Base-by-base conservation (phyloP, 805 yeast genomes). In the Metschnikowia arizonensis region DNA sequence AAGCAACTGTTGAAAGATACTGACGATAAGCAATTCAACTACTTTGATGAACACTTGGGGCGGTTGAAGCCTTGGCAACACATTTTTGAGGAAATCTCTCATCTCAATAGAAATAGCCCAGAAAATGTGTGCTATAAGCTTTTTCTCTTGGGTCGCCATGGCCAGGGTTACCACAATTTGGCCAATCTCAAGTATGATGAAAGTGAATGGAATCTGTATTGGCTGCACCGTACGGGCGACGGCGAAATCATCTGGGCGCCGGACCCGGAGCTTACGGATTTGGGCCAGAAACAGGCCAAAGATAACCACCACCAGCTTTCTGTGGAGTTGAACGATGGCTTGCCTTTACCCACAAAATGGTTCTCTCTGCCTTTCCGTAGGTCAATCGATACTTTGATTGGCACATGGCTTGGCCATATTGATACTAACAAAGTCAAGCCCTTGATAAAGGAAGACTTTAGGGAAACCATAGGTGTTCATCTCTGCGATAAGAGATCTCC, bases 291-390 rank as follows among this genome's bases (percentile, higher is more conserved):
- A 17, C 78, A 73, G 53, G 82, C 81, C 5, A 57, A 56, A 26
- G 74, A 67, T 36, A 76, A 76, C 54, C 58, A 66, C 32, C 44
- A 45, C 15, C 74, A 65, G 17, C 73, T 79, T 75, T 55, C 56
- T 34, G 46, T 55, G 15, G 74, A 74, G 51, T 37, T 73, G 19
- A 60, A 61, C 11, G 50, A 53, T 15, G 55, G 56, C n/a, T 46
- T 47, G 32, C 44, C 41, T 12, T 41, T 66, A 25, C 81, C 82
- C 3, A 58, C 68, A 18, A 54, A 54, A 39, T 73, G 72, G 64
- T 76, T 63, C 50, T 62, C 65, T 9, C 75, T 81, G n/a, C 81
- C 82, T 1, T 73, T 77, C 47, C 63, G 73, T n/a, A 62, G 82
- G 42, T 70, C 80, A 4, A 60, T 69, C 26, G 80, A 76, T 48